These are phyloP conservation scores for Salix caprea DNA, from an alignment of 345 rosid genomes.

Conservation along the genomic window DNA sequence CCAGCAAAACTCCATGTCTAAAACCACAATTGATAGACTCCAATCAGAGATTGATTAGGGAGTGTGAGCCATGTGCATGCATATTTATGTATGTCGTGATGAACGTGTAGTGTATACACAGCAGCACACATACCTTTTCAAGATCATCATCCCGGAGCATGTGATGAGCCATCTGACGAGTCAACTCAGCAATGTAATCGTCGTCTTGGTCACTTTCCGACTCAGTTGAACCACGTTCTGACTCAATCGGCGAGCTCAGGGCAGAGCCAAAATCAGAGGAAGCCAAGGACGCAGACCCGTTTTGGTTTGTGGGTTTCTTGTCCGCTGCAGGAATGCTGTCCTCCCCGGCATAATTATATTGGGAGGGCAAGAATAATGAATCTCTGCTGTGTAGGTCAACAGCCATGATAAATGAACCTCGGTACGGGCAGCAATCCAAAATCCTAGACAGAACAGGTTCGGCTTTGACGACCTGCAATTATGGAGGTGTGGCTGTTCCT, in stretches of 20 bases:
- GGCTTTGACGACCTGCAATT: slow-evolving; percentile 13
- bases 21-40: not conserved
- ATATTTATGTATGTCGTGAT: not conserved
- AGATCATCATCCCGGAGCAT: slow-evolving; percentile 54
- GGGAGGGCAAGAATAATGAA: slow-evolving; percentile 25
- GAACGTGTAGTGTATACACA: not conserved
- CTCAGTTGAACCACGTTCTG: slow-evolving; percentile 32
- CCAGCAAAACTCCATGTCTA: slow-evolving; percentile 34
- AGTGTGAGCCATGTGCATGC: too few species aligned
- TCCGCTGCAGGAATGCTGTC: not conserved
- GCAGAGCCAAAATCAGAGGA: slow-evolving; percentile 27
- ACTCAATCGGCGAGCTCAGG: slow-evolving; percentile 23
- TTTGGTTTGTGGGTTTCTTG: not conserved
- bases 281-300: slow-evolving; percentile 14
- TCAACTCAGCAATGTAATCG: slow-evolving; percentile 57
- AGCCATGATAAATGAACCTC: slow-evolving; percentile 38
- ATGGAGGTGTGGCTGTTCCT: not conserved
- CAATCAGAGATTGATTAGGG: not conserved
- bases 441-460: slow-evolving; percentile 7
- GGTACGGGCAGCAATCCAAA: not conserved
- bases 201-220: slow-evolving; percentile 44
- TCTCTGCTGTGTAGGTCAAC: slow-evolving; percentile 34
- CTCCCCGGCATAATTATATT: not conserved
- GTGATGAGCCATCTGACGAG: slow-evolving; percentile 75
- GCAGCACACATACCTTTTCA: not conserved